Evolutionary conservation across 2,329 filamentous ascomycete species (phyloP).

Genomic region (Fusarium bulbicola): DNA sequence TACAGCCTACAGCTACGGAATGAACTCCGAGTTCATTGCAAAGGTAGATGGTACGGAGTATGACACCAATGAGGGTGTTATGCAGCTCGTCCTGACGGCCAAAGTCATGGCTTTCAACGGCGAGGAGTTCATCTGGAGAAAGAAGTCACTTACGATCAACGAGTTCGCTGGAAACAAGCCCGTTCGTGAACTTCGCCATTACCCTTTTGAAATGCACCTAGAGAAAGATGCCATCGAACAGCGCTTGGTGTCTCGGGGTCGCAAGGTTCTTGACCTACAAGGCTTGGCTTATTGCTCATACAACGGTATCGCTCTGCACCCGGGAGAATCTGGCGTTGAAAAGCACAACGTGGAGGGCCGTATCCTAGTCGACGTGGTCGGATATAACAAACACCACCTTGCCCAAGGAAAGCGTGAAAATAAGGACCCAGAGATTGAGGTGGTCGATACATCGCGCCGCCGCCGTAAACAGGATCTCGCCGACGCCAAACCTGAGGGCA

Average conservation of each 20-base stretch:
- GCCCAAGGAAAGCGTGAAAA: constrained; percentile 49
- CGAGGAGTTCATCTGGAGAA: constrained; percentile 53
- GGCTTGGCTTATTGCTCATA: constrained; percentile 54
- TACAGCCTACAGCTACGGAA: constrained; percentile 50
- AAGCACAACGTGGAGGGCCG: constrained; percentile 53
- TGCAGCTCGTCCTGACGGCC: constrained; percentile 41
- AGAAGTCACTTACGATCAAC: constrained; percentile 43
- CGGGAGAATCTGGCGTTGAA: constrained; percentile 16
- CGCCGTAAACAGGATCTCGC: constrained; percentile 11
- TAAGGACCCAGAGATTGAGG: constrained; percentile 43
- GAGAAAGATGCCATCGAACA: constrained; percentile 43
- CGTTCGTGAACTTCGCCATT: constrained; percentile 51
- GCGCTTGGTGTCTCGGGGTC: constrained; percentile 48
- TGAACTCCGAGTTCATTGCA: constrained; percentile 54
- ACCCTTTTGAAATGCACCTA: constrained; percentile 48
- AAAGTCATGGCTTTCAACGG: constrained; percentile 53
- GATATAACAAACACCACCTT: constrained; percentile 54
- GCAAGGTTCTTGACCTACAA: constrained; percentile 53
- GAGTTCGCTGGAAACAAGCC: constrained; percentile 53
- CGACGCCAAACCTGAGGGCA: background rate
- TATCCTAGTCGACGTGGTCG: constrained; percentile 52
- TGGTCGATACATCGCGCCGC: constrained; percentile 25
- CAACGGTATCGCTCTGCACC: constrained; percentile 51
- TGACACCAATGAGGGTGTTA: constrained; percentile 4
- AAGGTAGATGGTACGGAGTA: constrained; percentile 50